Percentiles rank a stretch among this genome's conserved stretches.
phyloP scores from a whole-genome alignment of 2,329 filamentous ascomycete species.

The Phaeophleospora eucalypticola region DNA sequence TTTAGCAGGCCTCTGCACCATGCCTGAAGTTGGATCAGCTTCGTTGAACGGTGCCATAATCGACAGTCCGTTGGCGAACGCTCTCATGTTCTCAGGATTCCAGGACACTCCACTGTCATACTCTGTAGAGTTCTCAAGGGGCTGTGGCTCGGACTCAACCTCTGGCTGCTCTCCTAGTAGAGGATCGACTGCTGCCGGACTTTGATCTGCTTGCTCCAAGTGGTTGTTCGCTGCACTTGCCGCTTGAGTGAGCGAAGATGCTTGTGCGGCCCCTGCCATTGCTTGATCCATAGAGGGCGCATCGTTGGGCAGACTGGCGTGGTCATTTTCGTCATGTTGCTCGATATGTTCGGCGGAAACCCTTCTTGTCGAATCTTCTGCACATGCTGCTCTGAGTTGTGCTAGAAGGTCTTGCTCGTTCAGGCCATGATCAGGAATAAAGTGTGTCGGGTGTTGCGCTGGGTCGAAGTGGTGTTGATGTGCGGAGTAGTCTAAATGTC shows the following conservation, averaged over 20 bases:
- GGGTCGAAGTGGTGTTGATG: neutral
- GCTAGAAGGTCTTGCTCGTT: neutral
- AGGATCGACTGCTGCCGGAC: neutral
- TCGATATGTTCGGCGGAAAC: neutral
- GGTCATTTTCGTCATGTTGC: too few relatives aligned
- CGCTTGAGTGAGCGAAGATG: conserved; percentile 16
- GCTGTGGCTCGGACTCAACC: neutral
- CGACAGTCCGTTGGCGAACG: neutral
- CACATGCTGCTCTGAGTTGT: conserved; percentile 1
- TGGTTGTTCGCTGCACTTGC: conserved; percentile 18
- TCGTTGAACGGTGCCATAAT: neutral
- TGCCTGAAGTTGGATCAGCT: conserved; percentile 11
- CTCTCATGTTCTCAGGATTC: neutral
- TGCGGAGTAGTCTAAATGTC: conserved; percentile 62
- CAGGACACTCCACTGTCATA: neutral
- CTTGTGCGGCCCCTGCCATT: neutral
- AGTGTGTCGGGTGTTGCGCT: neutral
- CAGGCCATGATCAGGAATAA: neutral
- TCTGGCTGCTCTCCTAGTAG: neutral
- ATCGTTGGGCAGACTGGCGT: neutral
- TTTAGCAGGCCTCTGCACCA: conserved; percentile 11
- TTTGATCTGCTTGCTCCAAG: conserved; percentile 2
- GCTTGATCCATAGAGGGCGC: neutral
- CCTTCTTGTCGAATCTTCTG: neutral
- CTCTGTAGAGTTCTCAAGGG: neutral